Percentiles rank a stretch among this genome's conserved stretches.
phyloP scores from a whole-genome alignment of 1,139 yeast species.

The Geotrichum candidum region DNA sequence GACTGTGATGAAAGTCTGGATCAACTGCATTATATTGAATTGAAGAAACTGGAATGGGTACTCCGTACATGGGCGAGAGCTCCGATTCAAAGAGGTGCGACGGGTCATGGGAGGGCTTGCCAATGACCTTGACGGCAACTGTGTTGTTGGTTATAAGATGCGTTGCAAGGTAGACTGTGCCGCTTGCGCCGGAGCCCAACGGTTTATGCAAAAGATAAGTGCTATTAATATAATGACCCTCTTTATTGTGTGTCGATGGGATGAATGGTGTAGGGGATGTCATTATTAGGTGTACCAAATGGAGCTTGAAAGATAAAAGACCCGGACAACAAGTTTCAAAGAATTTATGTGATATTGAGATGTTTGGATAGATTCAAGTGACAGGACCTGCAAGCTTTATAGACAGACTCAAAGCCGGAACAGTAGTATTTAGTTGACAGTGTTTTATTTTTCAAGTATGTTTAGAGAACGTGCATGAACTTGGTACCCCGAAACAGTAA shows the following conservation, averaged over 20 bases:
- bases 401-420: too few species aligned
- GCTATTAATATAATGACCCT: conserved; percentile 35
- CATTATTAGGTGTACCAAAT: background rate
- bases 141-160: conserved; percentile 46
- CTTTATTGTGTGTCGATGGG: conserved; percentile 15
- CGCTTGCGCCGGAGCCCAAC: conserved; percentile 89
- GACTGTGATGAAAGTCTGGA: conserved; percentile 16
- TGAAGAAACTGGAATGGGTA: conserved; percentile 24
- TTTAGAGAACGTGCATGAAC: too few species aligned
- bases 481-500: too few species aligned
- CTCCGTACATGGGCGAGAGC: too few species aligned
- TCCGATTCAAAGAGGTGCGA: conserved; percentile 6
- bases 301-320: background rate
- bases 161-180: conserved; percentile 68
- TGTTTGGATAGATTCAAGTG: too few species aligned
- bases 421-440: too few species aligned
- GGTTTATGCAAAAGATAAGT: conserved; percentile 46
- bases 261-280: conserved; percentile 11
- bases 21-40: conserved; percentile 4
- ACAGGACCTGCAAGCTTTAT: too few species aligned
- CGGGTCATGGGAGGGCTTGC: conserved; percentile 36
- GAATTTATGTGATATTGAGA: too few species aligned
- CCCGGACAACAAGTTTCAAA: background rate
- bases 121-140: conserved; percentile 70
- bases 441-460: too few species aligned